Evolutionary conservation across 2,329 filamentous ascomycete genomes (phyloP).

Genomic region (Nemania serpens): DNA sequence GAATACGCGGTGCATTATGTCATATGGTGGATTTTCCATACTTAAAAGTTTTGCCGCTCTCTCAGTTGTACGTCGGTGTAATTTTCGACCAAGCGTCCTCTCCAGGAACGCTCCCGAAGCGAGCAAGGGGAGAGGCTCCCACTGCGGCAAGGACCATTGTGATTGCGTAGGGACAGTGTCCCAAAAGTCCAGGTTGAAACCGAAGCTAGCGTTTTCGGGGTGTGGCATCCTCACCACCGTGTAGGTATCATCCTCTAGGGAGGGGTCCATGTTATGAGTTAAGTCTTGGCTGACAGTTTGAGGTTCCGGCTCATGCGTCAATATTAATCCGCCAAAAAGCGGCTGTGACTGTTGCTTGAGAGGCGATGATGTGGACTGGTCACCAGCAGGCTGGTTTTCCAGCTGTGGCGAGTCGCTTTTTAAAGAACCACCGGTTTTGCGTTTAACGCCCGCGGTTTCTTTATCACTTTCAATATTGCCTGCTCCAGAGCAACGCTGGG

Average conservation of each 20-base stretch:
- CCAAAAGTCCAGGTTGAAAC: conserved; percentile 36
- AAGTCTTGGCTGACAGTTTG: conserved; percentile 3
- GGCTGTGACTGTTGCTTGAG: conserved; percentile 19
- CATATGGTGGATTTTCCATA: conserved; percentile 53
- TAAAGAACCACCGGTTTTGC: conserved; percentile 3
- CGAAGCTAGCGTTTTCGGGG: conserved; percentile 59
- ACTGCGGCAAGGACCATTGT: conserved; percentile 40
- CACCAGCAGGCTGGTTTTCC: neutral
- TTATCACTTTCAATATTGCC: conserved; percentile 41
- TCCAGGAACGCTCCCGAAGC: conserved; percentile 51
- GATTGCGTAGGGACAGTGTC: conserved; percentile 33
- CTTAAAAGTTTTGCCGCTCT: conserved; percentile 62
- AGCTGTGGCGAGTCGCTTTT: neutral
- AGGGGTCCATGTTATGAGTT: neutral
- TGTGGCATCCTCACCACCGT: conserved; percentile 58
- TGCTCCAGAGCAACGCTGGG: conserved; percentile 53
- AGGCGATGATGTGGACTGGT: neutral
- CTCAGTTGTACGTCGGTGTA: conserved; percentile 71
- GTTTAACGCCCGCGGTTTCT: conserved; percentile 8
- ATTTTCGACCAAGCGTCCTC: conserved; percentile 72
- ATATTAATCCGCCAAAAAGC: conserved; percentile 22
- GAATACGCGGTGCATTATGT: conserved; percentile 62
- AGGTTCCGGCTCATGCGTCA: conserved; percentile 26
- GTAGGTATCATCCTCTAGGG: conserved; percentile 41
- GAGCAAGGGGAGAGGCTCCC: conserved; percentile 43